phyloP scores from a whole-genome alignment of 169 alveolate species.

The Besnoitia besnoiti region DNA sequence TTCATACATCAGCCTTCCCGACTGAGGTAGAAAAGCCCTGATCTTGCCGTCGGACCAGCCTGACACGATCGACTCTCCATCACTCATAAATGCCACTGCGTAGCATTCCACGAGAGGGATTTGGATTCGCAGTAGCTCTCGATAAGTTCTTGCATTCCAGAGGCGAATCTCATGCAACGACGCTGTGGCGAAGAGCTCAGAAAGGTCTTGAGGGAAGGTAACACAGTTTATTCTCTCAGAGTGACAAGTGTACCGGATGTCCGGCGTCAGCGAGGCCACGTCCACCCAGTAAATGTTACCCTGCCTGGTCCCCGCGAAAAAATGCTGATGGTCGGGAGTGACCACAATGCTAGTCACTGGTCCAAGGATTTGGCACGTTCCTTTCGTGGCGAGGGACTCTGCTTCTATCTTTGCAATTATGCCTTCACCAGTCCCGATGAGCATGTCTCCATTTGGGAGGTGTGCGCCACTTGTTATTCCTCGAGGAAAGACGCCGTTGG shows the following conservation, averaged over 20 bases:
- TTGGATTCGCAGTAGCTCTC: slow-evolving; percentile 90
- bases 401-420: slow-evolving; percentile 84
- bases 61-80: slow-evolving; percentile 49
- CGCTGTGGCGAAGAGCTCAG: slow-evolving; percentile 88
- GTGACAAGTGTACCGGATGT: slow-evolving; percentile 90
- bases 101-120: slow-evolving; percentile 92
- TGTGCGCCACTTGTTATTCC: slow-evolving; percentile 87
- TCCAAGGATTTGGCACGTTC: slow-evolving; percentile 83
- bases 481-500: slow-evolving; percentile 81
- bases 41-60: slow-evolving; percentile 78
- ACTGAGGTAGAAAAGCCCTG: slow-evolving; percentile 91
- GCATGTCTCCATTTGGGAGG: slow-evolving; percentile 86
- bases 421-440: slow-evolving; percentile 93
- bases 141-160: slow-evolving; percentile 88
- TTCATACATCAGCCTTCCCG: slow-evolving; percentile 89
- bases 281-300: slow-evolving; percentile 92
- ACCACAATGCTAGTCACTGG: slow-evolving; percentile 87
- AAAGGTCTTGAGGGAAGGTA: slow-evolving; percentile 66
- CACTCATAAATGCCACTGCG: slow-evolving; percentile 73
- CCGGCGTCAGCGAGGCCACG: slow-evolving; percentile 86
- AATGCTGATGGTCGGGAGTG: slow-evolving; percentile 88
- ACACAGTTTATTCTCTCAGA: slow-evolving; percentile 82
- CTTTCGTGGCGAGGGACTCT: slow-evolving; percentile 67
- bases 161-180: slow-evolving; percentile 89
- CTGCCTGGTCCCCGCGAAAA: slow-evolving; percentile 87